These are phyloP conservation scores for Metschnikowia sp. DNA, from an alignment of 805 yeast species.

Conservation along the genomic window DNA sequence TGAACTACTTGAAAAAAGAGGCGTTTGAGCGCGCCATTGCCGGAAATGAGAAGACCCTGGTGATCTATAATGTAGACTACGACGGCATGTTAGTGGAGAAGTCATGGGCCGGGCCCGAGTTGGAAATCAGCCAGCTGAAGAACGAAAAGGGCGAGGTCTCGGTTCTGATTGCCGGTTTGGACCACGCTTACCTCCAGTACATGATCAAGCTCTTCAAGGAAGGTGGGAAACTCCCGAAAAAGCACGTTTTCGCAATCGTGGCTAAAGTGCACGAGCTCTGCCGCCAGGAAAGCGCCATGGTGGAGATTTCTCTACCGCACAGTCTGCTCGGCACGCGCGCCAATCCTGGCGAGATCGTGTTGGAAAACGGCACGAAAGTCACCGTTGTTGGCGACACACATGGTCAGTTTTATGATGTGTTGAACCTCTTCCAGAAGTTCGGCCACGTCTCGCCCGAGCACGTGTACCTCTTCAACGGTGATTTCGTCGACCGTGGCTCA, in stretches of 20 bases:
- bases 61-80: slow-evolving; percentile 47
- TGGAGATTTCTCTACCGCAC: slow-evolving; percentile 55
- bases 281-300: slow-evolving; percentile 65
- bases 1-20: slow-evolving; percentile 60
- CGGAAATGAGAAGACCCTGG: slow-evolving; percentile 55
- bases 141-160: slow-evolving; percentile 16
- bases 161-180: slow-evolving; percentile 39
- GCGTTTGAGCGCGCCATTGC: slow-evolving; percentile 88
- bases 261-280: slow-evolving; percentile 67
- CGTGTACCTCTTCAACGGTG: slow-evolving; percentile 88
- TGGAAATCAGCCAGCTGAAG: slow-evolving; percentile 39
- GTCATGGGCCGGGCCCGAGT: slow-evolving; percentile 55
- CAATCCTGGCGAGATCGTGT: slow-evolving; percentile 23
- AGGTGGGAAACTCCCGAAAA: slow-evolving; percentile 74
- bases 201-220: slow-evolving; percentile 70
- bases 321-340: slow-evolving; percentile 17
- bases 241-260: slow-evolving; percentile 78
- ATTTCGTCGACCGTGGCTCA: slow-evolving; percentile 95
- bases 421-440: slow-evolving; percentile 70
- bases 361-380: slow-evolving; percentile 41
- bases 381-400: slow-evolving; percentile 98
- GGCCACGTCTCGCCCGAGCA: slow-evolving; percentile 70
- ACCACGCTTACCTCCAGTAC: slow-evolving; percentile 53
- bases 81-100: slow-evolving; percentile 49
- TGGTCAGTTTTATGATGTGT: slow-evolving; percentile 90